Percentiles rank a stretch among this genome's conserved stretches.
These are phyloP conservation scores for Colletotrichum magnum DNA, from an alignment of 2,329 filamentous ascomycete genomes.

Conservation along the genomic window DNA sequence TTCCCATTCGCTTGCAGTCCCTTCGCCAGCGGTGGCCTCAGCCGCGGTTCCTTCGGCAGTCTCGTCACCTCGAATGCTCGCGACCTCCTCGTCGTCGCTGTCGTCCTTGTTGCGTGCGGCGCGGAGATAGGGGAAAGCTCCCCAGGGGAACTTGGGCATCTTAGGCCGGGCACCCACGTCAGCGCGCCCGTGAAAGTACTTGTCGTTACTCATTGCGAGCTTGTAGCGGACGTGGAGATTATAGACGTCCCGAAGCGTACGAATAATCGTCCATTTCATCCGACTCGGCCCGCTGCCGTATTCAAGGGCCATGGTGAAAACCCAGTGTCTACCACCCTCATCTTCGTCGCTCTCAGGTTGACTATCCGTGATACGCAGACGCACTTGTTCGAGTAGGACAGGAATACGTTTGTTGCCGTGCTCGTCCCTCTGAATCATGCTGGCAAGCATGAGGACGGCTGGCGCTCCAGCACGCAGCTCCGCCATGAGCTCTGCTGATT, in stretches of 20 bases:
- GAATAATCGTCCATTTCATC: conserved; percentile 95
- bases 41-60: conserved; percentile 58
- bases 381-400: conserved; percentile 94
- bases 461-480: conserved; percentile 93
- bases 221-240: conserved; percentile 97
- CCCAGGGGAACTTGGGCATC: conserved; percentile 90
- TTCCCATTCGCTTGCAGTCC: conserved; percentile 52
- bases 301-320: conserved; percentile 93
- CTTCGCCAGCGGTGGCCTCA: conserved; percentile 70
- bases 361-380: conserved; percentile 88
- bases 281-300: conserved; percentile 95
- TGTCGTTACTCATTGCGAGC: conserved; percentile 85
- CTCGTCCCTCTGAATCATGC: conserved; percentile 98
- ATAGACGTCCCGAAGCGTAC: conserved; percentile 89
- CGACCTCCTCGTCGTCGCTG: conserved; percentile 79
- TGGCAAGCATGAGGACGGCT: conserved; percentile 93
- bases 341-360: conserved; percentile 71
- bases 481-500: conserved; percentile 96
- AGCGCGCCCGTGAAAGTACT: conserved; percentile 79
- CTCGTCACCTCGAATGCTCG: conserved; percentile 56
- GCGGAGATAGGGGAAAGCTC: conserved; percentile 90
- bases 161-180: conserved; percentile 79
- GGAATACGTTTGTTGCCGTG: conserved; percentile 96
- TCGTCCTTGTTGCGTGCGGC: conserved; percentile 85
- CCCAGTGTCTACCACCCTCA: conserved; percentile 77